Evolutionary conservation across 306 rosid genomes (phyloP), one percentile per base, ranked within the genome.

Genomic region (Begonia fuchsioides): DNA sequence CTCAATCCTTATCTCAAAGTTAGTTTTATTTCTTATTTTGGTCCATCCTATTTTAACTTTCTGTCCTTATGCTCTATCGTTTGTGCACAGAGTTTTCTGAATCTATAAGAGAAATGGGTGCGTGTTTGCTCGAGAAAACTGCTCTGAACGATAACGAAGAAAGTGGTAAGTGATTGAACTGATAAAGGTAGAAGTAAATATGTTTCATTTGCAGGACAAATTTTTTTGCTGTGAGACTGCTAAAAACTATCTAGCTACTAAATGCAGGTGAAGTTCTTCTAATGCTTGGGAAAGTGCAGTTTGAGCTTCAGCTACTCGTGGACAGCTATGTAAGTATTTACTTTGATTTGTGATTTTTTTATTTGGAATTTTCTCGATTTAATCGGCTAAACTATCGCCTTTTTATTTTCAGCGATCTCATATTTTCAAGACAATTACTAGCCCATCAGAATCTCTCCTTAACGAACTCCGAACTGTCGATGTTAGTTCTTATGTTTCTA

Each of bases 71-170:
- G 35, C 8, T 26, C 35, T 26, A 26, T 26, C 35, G 7, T 26
- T 26, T 26, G 35, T 26, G 5, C 52, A 16, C 68, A 87, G 96
- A 88, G 66, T 88, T 83, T 54, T 78, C 96, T 0, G 94, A 83
- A 76, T 83, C 96, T 1, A 64, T 88, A 74, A 75, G 70, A n/a
- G 96, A 88, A 57, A 73, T 83, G 81, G 96, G 96, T 17, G 68
- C 87, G 63, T 88, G 96, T 60, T 87, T 88, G 66, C 93, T 88
- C 4, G 82, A 88, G 93, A 88, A 83, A 77, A 83, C 88, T n/a
- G 86, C 96, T 20, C 52, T 78, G 71, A 81, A 76, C 60, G 93
- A 88, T 43, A 81, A 88, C 39, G 93, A 76, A 73, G 96, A 88
- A 43, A 78, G 93, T 40, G 96, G 96, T 83, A 73, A 46, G 53